phyloP scores from a whole-genome alignment of 2,329 filamentous ascomycete genomes.

The Epichloe elymi region DNA sequence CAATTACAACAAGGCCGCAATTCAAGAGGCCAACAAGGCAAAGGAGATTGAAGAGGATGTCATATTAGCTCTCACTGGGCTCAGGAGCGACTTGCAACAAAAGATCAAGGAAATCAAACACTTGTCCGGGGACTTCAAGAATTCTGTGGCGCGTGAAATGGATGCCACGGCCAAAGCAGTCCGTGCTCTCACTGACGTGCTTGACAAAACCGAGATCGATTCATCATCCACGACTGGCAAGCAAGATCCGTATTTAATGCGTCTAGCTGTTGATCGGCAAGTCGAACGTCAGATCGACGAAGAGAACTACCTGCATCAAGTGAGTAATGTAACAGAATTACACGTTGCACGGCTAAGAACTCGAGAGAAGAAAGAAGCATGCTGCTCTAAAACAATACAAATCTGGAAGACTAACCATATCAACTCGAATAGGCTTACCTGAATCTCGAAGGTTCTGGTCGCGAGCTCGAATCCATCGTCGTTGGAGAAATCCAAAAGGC shows the following conservation, averaged over 20 bases:
- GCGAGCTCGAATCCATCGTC: conserved; percentile 90
- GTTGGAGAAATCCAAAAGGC: conserved; percentile 97
- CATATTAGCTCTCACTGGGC: conserved; percentile 69
- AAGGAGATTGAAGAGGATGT: conserved; percentile 86
- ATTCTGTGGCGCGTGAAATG: conserved; percentile 90
- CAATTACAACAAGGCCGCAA: conserved; percentile 68
- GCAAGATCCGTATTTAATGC: conserved; percentile 82
- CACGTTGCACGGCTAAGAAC: background rate
- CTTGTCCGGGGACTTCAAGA: conserved; percentile 90
- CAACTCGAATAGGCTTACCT: conserved; percentile 57
- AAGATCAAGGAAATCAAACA: conserved; percentile 99
- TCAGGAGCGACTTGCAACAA: conserved; percentile 78
- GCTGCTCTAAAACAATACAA: background rate
- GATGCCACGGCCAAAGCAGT: conserved; percentile 71
- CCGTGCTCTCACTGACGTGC: conserved; percentile 63
- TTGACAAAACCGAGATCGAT: conserved; percentile 71
- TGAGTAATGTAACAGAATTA: conserved; percentile 25
- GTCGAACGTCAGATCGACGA: conserved; percentile 89
- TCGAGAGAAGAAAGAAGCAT: background rate
- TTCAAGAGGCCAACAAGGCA: conserved; percentile 75
- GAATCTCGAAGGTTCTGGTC: conserved; percentile 85
- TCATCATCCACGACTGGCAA: conserved; percentile 62
- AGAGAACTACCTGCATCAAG: conserved; percentile 91
- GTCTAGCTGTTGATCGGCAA: conserved; percentile 75
- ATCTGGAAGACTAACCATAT: background rate